Conservation (phyloP, 2,329 filamentous ascomycete genomes). For the Monosporascus sp. region DNA sequence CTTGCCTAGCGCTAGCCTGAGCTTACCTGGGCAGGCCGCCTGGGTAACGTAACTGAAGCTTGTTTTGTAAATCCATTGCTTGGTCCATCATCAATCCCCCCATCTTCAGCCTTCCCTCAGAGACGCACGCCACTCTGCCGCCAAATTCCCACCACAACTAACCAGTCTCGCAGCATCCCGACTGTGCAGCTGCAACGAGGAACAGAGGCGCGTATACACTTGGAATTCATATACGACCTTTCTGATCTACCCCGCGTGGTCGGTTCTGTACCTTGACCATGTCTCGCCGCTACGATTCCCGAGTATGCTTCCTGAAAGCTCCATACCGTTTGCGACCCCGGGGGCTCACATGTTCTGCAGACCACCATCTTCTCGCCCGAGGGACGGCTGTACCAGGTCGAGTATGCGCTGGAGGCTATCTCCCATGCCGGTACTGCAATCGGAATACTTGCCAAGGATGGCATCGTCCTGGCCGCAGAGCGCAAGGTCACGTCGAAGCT, state of each 20-base stretch:
- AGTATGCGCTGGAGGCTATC: slow-evolving; percentile 98
- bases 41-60: background rate
- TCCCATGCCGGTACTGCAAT: slow-evolving; percentile 96
- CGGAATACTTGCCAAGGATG: slow-evolving; percentile 94
- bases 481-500: slow-evolving; percentile 99
- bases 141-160: too few relatives aligned
- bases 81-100: background rate
- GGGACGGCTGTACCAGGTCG: slow-evolving; percentile 96
- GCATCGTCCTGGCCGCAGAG: slow-evolving; percentile 95
- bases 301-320: slow-evolving; percentile 54
- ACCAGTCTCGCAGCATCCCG: too few relatives aligned
- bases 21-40: background rate
- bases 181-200: too few relatives aligned
- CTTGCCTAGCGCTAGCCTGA: background rate
- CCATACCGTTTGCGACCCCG: slow-evolving; percentile 11
- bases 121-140: too few relatives aligned
- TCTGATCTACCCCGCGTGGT: background rate
- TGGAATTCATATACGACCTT: too few relatives aligned
- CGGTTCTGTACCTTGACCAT: slow-evolving; percentile 45
- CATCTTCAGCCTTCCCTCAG: background rate
- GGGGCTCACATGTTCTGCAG: slow-evolving; percentile 39
- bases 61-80: background rate
- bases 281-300: slow-evolving; percentile 96
- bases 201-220: too few relatives aligned
- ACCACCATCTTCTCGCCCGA: slow-evolving; percentile 99